A percentile compares a stretch with the other conserved stretches of the same genome.
These are phyloP conservation scores for Tetradesmus lagerheimii DNA, from an alignment of 139 green algal genomes.

Conservation along the genomic window DNA sequence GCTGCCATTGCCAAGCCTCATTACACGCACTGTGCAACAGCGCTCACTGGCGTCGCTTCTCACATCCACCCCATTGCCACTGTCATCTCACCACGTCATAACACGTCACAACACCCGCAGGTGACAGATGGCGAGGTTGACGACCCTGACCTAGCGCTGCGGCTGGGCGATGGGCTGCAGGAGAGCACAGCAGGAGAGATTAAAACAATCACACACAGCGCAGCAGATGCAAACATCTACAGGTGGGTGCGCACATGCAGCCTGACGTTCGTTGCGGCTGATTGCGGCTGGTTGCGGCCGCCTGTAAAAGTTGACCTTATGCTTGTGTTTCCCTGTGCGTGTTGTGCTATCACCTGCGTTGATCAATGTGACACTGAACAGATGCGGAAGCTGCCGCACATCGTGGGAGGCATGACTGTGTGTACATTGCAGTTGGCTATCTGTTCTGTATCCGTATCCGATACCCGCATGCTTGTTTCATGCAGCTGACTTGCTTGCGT, in stretches of 20 bases:
- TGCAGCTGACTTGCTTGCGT: not conserved
- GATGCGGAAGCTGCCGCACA: too few relatives aligned
- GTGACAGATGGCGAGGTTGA: conserved; percentile 35
- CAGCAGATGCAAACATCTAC: conserved; percentile 75
- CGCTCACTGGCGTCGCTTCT: not conserved
- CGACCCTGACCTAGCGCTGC: conserved; percentile 43
- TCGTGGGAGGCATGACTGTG: conserved; percentile 6
- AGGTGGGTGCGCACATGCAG: conserved; percentile 61
- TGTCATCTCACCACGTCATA: not conserved
- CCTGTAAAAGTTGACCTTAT: conserved; percentile 76
- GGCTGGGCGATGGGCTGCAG: conserved; percentile 28
- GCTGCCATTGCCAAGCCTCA: too few relatives aligned
- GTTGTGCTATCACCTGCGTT: too few relatives aligned
- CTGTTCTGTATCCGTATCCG: not conserved
- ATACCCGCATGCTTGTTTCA: not conserved
- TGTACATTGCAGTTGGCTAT: not conserved
- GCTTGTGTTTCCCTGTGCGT: too few relatives aligned
- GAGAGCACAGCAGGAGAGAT: conserved; percentile 38
- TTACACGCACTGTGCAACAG: too few relatives aligned
- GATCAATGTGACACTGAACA: too few relatives aligned
- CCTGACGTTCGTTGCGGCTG: too few relatives aligned
- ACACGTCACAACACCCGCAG: not conserved
- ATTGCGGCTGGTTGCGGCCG: too few relatives aligned
- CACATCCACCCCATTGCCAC: not conserved
- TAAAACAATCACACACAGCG: conserved; percentile 48